phyloP scores from a whole-genome alignment of 2,329 filamentous ascomycete species.

The Coleophoma cylindrospora region DNA sequence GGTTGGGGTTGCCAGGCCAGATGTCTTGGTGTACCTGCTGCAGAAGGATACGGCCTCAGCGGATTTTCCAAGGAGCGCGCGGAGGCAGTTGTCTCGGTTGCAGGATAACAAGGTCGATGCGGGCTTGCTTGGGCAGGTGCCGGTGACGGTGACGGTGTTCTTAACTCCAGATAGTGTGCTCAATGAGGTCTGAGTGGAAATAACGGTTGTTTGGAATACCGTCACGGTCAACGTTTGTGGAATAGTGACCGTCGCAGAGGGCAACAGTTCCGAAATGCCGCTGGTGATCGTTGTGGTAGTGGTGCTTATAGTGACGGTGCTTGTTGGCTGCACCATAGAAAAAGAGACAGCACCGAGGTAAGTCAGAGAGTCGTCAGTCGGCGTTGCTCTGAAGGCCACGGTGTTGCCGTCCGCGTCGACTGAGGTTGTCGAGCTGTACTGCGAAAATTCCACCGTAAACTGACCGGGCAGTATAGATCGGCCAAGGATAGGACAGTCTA shows the following conservation, averaged over 20 bases:
- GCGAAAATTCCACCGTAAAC: neutral
- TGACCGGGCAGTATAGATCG: neutral
- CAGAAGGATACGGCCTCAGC: conserved; percentile 1
- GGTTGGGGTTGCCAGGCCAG: conserved; percentile 2
- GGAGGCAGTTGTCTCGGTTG: conserved; percentile 6
- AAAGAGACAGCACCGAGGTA: neutral
- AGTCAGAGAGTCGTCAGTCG: neutral
- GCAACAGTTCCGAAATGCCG: neutral
- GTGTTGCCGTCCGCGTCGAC: neutral
- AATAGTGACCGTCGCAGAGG: neutral
- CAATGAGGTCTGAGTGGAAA: neutral
- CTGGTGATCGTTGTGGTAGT: neutral
- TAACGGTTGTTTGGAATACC: neutral
- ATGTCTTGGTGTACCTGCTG: neutral
- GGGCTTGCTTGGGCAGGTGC: neutral
- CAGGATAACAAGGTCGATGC: neutral
- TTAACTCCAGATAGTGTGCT: neutral
- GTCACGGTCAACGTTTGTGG: neutral
- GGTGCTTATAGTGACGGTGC: neutral
- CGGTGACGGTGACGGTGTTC: neutral
- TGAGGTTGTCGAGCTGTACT: neutral
- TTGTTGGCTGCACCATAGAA: neutral
- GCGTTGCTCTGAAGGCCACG: neutral
- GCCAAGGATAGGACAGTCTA: neutral
- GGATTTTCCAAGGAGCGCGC: conserved; percentile 1